These are phyloP conservation scores for Cladosporium cucumerinum DNA, from an alignment of 2,329 filamentous ascomycete species.

Conservation along the genomic window DNA sequence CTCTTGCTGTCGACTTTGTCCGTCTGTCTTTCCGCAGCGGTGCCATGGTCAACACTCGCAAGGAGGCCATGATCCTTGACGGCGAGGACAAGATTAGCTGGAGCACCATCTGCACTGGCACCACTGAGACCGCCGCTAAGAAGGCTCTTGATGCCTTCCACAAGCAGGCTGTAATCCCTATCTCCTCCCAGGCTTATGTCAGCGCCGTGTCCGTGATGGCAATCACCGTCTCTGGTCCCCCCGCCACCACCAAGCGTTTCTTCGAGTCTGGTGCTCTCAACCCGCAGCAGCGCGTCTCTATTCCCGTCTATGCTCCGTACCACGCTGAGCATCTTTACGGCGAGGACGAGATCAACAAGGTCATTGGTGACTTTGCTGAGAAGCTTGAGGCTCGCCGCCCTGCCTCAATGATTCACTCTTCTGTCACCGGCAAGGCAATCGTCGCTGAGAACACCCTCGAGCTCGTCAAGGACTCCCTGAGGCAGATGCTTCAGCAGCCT, in stretches of 20 bases:
- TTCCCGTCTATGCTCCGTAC: slow-evolving; percentile 57
- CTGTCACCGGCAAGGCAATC: slow-evolving; percentile 45
- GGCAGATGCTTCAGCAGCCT: slow-evolving; percentile 46
- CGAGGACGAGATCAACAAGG: slow-evolving; percentile 49
- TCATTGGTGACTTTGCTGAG: slow-evolving; percentile 44
- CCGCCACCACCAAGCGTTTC: slow-evolving; percentile 50
- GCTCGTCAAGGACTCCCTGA: slow-evolving; percentile 42
- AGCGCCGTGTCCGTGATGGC: slow-evolving; percentile 59
- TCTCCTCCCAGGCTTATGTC: slow-evolving; percentile 54
- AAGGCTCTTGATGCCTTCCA: slow-evolving; percentile 58
- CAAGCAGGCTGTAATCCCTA: slow-evolving; percentile 49
- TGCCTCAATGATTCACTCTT: slow-evolving; percentile 45
- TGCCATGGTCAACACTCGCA: slow-evolving; percentile 42
- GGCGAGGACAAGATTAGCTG: slow-evolving; percentile 59
- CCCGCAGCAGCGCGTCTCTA: slow-evolving; percentile 50
- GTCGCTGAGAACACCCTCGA: slow-evolving; percentile 46
- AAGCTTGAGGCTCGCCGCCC: slow-evolving; percentile 44
- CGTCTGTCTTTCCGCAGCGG: slow-evolving; percentile 65
- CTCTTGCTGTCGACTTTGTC: slow-evolving; percentile 61
- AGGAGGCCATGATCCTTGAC: slow-evolving; percentile 50
- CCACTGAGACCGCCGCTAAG: slow-evolving; percentile 51
- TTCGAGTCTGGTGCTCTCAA: slow-evolving; percentile 50
- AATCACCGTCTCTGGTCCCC: slow-evolving; percentile 58
- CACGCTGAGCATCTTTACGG: slow-evolving; percentile 56
- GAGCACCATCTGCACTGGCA: slow-evolving; percentile 63